Conservation (phyloP, 768 basidiomycete genomes). For the Myochromella boudieri region DNA sequence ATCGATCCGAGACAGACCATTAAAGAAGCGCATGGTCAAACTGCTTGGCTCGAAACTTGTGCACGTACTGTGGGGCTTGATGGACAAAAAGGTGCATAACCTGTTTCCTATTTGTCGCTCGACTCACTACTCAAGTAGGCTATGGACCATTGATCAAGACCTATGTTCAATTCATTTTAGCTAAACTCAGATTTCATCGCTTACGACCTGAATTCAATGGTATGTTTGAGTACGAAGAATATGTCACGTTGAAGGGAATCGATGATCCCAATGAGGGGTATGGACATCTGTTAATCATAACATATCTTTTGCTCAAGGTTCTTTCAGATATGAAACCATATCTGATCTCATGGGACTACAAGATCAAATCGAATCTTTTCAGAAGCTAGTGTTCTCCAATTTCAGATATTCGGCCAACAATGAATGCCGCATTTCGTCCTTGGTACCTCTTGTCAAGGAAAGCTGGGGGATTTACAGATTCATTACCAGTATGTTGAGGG, state of each 20-base stretch:
- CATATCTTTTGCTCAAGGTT: conserved; percentile 13
- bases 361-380: conserved; percentile 98
- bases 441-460: conserved; percentile 98
- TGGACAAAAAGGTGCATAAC: conserved; percentile 65
- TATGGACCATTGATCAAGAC: conserved; percentile 92
- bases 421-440: conserved; percentile 93
- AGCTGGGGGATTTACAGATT: conserved; percentile 99
- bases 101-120: neutral
- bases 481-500: conserved; percentile 97
- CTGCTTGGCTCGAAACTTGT: conserved; percentile 97
- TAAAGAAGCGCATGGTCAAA: conserved; percentile 96
- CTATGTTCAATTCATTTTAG: conserved; percentile 93
- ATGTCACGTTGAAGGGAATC: conserved; percentile 94
- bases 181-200: conserved; percentile 95
- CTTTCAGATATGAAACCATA: conserved; percentile 90
- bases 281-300: conserved; percentile 23
- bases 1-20: conserved; percentile 62
- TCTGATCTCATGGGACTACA: conserved; percentile 96
- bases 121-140: conserved; percentile 46
- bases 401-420: conserved; percentile 92
- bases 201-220: conserved; percentile 98
- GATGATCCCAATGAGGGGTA: conserved; percentile 99
- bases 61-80: conserved; percentile 82
- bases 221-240: conserved; percentile 98
- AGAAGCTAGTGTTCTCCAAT: conserved; percentile 95